Evolutionary conservation across 2,329 filamentous ascomycete species (phyloP).

Genomic region (Colletotrichum aenigma): DNA sequence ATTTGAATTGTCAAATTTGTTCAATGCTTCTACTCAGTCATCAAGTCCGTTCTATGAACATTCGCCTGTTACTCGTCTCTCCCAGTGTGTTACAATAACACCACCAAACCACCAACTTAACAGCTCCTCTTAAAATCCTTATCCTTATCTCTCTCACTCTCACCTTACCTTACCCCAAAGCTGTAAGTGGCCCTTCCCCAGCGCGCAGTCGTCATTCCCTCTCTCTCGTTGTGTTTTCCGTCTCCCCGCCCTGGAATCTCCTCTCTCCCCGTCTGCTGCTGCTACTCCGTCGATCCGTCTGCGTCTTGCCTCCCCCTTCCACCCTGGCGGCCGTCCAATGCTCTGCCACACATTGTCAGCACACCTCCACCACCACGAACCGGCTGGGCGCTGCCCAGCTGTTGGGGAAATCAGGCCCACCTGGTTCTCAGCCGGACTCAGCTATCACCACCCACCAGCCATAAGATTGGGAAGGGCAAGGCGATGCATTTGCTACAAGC

Average conservation of each 20-base stretch:
- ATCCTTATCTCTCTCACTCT: neutral
- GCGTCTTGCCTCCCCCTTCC: neutral
- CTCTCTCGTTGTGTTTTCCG: neutral
- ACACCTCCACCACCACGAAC: slow-evolving; percentile 3
- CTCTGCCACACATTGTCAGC: slow-evolving; percentile 10
- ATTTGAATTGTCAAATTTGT: slow-evolving; percentile 2
- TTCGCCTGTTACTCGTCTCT: neutral
- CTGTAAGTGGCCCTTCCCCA: slow-evolving; percentile 12
- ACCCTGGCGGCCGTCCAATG: slow-evolving; percentile 4
- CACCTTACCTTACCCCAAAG: neutral
- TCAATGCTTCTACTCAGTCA: slow-evolving; percentile 17
- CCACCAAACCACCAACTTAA: neutral
- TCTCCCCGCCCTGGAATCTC: neutral
- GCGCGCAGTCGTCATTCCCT: neutral
- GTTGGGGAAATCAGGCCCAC: neutral
- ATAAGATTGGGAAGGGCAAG: neutral
- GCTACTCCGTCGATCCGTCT: neutral
- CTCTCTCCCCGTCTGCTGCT: neutral
- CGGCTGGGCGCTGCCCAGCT: neutral
- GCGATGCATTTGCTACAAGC: neutral
- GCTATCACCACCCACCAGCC: neutral
- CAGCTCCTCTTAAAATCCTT: neutral
- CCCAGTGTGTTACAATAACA: slow-evolving; percentile 13
- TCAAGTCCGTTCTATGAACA: neutral
- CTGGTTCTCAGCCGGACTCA: neutral